phyloP scores from a whole-genome alignment of 805 yeast species.

The Komagataella phaffii region DNA sequence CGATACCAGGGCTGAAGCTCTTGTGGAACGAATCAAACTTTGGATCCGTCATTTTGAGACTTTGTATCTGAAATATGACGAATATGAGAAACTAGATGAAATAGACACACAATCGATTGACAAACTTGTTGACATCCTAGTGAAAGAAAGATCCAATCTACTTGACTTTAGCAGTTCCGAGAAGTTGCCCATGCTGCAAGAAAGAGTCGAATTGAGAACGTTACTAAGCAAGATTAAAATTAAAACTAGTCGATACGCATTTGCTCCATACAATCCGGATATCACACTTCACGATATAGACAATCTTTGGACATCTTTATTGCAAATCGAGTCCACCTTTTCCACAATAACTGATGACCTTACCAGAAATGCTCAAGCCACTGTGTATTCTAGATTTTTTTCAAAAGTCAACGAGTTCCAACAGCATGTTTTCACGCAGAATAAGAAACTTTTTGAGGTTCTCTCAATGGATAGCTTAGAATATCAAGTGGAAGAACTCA shows the following conservation, averaged over 20 bases:
- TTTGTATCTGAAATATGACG: background rate
- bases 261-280: background rate
- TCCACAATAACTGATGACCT: background rate
- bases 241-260: background rate
- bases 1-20: background rate
- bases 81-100: background rate
- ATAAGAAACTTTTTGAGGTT: background rate
- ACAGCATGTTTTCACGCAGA: background rate
- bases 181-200: background rate
- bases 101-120: background rate
- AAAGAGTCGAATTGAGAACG: background rate
- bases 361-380: background rate
- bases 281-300: background rate
- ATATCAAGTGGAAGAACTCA: constrained; percentile 21
- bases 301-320: background rate
- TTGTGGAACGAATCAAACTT: background rate
- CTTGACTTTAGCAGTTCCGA: background rate
- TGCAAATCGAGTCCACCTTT: background rate
- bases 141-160: background rate
- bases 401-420: background rate
- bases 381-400: background rate
- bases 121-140: background rate
- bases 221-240: no score
- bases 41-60: background rate
- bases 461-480: constrained; percentile 20